Conservation (phyloP, 2,329 filamentous ascomycete genomes). For the Cercospora janseana region DNA sequence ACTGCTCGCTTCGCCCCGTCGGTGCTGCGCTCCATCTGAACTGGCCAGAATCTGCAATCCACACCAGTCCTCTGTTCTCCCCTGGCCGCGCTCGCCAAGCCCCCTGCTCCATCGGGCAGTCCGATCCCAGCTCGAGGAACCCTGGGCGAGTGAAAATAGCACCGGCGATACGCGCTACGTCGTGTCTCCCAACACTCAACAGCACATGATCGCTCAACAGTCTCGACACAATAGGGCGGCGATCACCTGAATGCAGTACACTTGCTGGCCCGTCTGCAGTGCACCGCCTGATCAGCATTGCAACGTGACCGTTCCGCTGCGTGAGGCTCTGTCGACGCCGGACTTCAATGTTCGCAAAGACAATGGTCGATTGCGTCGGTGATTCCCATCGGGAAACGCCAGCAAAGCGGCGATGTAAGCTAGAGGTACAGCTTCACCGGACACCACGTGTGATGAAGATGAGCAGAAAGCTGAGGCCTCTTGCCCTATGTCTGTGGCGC, state of each 20-base stretch:
- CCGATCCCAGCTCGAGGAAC: conserved; percentile 2
- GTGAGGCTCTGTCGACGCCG: too few relatives aligned
- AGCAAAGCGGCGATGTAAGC: too few relatives aligned
- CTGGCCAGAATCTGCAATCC: not conserved
- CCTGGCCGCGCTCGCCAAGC: not conserved
- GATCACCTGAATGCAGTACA: not conserved
- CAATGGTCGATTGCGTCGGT: too few relatives aligned
- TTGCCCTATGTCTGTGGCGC: too few relatives aligned
- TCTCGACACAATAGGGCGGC: not conserved
- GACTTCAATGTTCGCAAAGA: too few relatives aligned
- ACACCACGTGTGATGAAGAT: too few relatives aligned
- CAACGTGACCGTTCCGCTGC: too few relatives aligned
- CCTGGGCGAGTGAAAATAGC: not conserved
- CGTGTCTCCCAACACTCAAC: conserved; percentile 4
- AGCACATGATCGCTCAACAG: too few relatives aligned
- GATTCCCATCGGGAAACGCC: too few relatives aligned
- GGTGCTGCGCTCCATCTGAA: not conserved
- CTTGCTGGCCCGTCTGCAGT: not conserved
- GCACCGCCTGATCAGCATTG: too few relatives aligned
- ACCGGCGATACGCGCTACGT: conserved; percentile 3
- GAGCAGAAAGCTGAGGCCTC: too few relatives aligned
- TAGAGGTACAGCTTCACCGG: too few relatives aligned
- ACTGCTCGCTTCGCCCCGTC: conserved; percentile 1
- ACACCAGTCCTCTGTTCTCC: not conserved
- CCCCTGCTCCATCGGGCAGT: not conserved